Conservation (phyloP, 495 filamentous ascomycete genomes). For the Neurospora terricola region DNA sequence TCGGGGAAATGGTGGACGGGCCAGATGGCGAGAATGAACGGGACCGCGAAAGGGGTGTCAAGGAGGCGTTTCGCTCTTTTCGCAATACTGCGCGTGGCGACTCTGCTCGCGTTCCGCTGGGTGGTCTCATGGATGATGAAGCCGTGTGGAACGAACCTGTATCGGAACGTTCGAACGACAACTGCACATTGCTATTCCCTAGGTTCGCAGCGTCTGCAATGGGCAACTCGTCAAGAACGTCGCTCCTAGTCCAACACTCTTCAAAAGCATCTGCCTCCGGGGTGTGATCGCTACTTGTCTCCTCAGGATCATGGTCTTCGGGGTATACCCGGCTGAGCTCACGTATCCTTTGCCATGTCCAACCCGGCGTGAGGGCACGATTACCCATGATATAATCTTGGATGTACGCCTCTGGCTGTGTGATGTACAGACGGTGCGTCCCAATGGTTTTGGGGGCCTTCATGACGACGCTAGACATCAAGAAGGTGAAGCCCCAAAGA, state of each 20-base stretch:
- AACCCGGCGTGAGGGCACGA: conserved; percentile 34
- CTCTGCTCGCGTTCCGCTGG: conserved; percentile 16
- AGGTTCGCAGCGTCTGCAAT: conserved; percentile 25
- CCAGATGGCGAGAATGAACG: conserved; percentile 35
- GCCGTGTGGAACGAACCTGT: background rate
- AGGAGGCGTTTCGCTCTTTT: conserved; percentile 33
- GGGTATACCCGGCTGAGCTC: conserved; percentile 46
- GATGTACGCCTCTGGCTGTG: conserved; percentile 54
- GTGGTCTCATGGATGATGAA: conserved; percentile 10
- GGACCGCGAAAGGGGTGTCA: conserved; percentile 33
- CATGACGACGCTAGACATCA: conserved; percentile 55
- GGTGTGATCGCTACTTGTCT: conserved; percentile 26
- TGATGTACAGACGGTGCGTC: conserved; percentile 53
- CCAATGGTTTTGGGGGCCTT: conserved; percentile 33
- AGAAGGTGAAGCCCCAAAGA: conserved; percentile 57
- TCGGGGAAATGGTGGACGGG: conserved; percentile 16
- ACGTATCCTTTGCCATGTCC: conserved; percentile 53
- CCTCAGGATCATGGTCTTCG: conserved; percentile 16
- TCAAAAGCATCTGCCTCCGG: conserved; percentile 52
- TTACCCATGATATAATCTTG: conserved; percentile 45
- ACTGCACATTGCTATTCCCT: conserved; percentile 25
- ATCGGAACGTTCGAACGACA: conserved; percentile 24
- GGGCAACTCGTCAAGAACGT: conserved; percentile 40
- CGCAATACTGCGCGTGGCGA: conserved; percentile 22
- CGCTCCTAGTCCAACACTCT: conserved; percentile 40